phyloP scores from a whole-genome alignment of 148 eudicot species.

The Rhododendron ferrugineum region DNA sequence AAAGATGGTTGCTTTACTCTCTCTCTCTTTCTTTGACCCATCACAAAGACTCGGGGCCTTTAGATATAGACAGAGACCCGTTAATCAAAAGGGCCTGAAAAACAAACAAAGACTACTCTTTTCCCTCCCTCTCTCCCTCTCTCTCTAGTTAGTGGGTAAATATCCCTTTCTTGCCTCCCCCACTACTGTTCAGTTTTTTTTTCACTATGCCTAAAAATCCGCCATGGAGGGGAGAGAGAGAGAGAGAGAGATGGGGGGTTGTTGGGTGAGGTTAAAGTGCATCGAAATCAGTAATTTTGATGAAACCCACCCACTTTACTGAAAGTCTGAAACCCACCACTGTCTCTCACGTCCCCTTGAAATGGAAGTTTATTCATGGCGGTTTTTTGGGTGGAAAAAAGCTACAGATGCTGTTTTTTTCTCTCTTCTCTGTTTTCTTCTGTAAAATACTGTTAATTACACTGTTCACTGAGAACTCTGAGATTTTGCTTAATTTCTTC shows the following conservation, averaged over 20 bases:
- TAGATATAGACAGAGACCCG: slow-evolving; percentile 22
- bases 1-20: slow-evolving; percentile 14
- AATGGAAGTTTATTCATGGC: slow-evolving; percentile 15
- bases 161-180: background rate
- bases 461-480: background rate
- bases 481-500: background rate
- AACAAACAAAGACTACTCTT: background rate
- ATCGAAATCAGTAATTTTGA: slow-evolving; percentile 20
- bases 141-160: background rate
- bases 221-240: background rate
- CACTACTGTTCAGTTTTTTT: background rate
- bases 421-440: background rate
- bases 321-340: background rate
- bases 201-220: background rate
- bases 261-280: slow-evolving; percentile 7
- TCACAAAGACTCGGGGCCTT: slow-evolving; percentile 14
- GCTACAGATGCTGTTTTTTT: background rate
- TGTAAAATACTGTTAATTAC: background rate
- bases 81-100: slow-evolving; percentile 24
- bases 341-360: background rate
- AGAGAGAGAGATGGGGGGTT: background rate
- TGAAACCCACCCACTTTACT: background rate
- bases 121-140: background rate
- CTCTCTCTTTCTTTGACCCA: background rate
- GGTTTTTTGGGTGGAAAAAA: background rate